Evolutionary conservation across 768 basidiomycete species (phyloP).

Genomic region (Dictyophora rubrovolvata): DNA sequence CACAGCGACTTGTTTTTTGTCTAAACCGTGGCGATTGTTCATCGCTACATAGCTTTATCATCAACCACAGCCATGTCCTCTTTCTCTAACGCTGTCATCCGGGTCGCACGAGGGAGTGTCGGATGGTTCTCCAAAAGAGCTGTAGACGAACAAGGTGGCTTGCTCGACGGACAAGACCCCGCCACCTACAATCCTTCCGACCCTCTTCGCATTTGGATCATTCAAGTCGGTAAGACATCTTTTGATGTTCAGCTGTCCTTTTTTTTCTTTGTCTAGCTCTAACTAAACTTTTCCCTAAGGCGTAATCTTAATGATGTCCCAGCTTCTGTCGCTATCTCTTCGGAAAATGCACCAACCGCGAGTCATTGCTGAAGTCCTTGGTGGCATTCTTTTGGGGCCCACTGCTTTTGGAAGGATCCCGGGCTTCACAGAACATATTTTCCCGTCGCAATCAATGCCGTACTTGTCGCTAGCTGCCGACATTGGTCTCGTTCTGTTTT

Average conservation of each 20-base stretch:
- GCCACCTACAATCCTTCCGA: conserved; percentile 51
- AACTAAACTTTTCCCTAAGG: conserved; percentile 29
- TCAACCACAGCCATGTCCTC: neutral
- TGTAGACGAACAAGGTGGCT: conserved; percentile 43
- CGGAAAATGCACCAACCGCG: conserved; percentile 76
- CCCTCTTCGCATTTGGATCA: conserved; percentile 68
- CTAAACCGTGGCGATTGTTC: neutral
- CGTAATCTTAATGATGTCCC: conserved; percentile 74
- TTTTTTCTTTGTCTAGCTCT: neutral
- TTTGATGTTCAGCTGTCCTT: neutral
- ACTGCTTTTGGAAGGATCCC: conserved; percentile 68
- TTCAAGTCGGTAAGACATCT: conserved; percentile 52
- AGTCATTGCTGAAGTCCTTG: conserved; percentile 77
- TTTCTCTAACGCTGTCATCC: neutral
- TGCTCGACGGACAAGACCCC: conserved; percentile 69
- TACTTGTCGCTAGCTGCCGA: conserved; percentile 83
- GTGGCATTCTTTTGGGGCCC: conserved; percentile 77
- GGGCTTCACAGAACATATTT: conserved; percentile 78
- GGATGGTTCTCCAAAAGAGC: neutral
- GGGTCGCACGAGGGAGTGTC: neutral
- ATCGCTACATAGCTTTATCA: neutral
- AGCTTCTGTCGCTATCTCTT: conserved; percentile 61
- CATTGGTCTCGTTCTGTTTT: conserved; percentile 78
- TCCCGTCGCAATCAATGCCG: conserved; percentile 59
- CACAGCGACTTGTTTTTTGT: neutral